Conservation (phyloP, 306 rosid species). For the Quillaja saponaria region DNA sequence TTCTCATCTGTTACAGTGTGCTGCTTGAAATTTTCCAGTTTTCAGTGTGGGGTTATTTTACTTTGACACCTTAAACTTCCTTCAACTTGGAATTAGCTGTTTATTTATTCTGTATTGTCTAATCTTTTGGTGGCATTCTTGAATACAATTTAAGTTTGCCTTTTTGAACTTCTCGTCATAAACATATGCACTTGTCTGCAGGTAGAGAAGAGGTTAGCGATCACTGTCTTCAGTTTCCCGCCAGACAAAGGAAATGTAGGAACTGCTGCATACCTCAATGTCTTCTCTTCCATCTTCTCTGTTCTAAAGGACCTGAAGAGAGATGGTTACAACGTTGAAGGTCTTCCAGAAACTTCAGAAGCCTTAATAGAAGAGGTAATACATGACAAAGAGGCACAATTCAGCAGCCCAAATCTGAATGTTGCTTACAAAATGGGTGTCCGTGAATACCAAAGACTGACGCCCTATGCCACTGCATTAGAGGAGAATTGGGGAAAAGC, state of each 20-base stretch:
- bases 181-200: conserved; percentile 41
- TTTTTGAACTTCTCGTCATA: background rate
- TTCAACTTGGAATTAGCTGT: no score
- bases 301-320: conserved; percentile 76
- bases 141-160: no score
- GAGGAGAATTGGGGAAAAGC: conserved; percentile 99
- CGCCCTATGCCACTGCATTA: conserved; percentile 77
- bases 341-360: conserved; percentile 91
- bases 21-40: no score
- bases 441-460: conserved; percentile 77
- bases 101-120: no score
- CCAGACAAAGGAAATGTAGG: conserved; percentile 99
- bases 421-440: conserved; percentile 90
- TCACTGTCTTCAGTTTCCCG: conserved; percentile 97
- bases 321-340: conserved; percentile 87
- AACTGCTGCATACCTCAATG: conserved; percentile 95
- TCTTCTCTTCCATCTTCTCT: conserved; percentile 85
- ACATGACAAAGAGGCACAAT: conserved; percentile 98
- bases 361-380: conserved; percentile 86
- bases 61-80: no score
- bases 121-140: no score
- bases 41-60: no score
- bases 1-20: no score
- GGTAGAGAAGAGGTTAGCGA: conserved; percentile 83
- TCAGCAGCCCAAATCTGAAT: conserved; percentile 93